These are phyloP conservation scores for Curvularia eragrostidis DNA, from an alignment of 2,329 filamentous ascomycete species.

Conservation along the genomic window DNA sequence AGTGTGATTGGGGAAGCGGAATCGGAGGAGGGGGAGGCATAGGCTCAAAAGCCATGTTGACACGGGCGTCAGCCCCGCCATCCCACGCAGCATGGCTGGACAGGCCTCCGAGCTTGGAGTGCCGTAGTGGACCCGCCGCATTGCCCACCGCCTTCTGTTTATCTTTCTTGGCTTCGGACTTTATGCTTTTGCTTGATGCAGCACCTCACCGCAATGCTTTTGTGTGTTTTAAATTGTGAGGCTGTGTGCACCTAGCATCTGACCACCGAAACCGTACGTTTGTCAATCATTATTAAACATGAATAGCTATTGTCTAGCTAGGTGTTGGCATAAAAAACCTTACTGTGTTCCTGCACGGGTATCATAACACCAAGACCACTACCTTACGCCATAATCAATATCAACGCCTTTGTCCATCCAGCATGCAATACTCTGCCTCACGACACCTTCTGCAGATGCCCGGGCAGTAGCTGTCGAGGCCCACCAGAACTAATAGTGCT, in stretches of 20 bases:
- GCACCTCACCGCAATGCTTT: background rate
- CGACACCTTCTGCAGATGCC: conserved; percentile 36
- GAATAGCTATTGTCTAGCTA: background rate
- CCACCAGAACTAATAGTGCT: conserved; percentile 42
- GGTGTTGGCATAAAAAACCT: conserved; percentile 1
- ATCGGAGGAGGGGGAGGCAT: conserved; percentile 9
- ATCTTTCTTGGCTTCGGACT: background rate
- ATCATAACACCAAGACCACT: conserved; percentile 8
- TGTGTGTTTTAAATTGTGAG: background rate
- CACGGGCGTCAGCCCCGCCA: conserved; percentile 17
- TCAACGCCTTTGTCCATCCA: conserved; percentile 34
- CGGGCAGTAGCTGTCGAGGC: conserved; percentile 47
- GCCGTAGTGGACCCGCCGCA: conserved; percentile 10
- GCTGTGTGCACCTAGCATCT: background rate
- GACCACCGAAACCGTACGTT: background rate
- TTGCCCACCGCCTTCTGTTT: conserved; percentile 2
- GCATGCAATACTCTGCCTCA: conserved; percentile 23
- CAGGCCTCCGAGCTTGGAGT: conserved; percentile 11
- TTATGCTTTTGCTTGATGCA: background rate
- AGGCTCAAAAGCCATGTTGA: conserved; percentile 15
- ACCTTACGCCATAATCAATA: background rate
- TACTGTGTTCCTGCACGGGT: conserved; percentile 8
- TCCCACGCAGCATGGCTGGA: conserved; percentile 19
- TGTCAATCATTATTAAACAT: background rate
- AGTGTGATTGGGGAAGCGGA: conserved; percentile 8